Conservation (phyloP, 192 early-diverging fungal genomes). For the Rhizophlyctis rosea region DNA sequence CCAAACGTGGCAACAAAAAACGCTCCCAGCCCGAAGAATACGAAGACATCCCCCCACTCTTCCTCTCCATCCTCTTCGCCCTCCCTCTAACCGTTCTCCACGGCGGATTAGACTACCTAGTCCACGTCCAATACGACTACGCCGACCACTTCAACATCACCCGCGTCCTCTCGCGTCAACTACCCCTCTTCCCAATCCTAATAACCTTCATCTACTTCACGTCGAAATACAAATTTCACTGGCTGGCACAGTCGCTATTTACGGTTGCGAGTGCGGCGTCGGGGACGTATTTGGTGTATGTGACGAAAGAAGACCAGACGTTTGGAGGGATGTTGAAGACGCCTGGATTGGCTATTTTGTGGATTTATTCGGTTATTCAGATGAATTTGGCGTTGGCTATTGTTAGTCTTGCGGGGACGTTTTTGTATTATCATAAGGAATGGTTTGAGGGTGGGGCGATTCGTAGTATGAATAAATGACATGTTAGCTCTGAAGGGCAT, state of each 20-base stretch:
- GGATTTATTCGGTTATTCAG: constrained; percentile 37
- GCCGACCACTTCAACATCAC: constrained; percentile 8
- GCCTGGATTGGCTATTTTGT: constrained; percentile 36
- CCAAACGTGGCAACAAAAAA: not conserved
- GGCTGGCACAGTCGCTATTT: constrained; percentile 17
- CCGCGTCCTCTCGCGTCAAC: constrained; percentile 12
- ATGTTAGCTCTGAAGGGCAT: too few relatives aligned
- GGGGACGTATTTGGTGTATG: constrained; percentile 19
- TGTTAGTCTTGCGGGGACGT: constrained; percentile 7
- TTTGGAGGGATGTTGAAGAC: constrained; percentile 37
- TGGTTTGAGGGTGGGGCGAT: not conserved
- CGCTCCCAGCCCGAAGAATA: constrained; percentile 5
- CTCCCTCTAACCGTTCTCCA: constrained; percentile 30
- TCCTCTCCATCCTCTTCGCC: constrained; percentile 23
- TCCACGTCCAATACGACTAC: constrained; percentile 36
- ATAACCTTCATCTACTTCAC: constrained; percentile 27
- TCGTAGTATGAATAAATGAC: not conserved
- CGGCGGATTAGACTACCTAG: constrained; percentile 28
- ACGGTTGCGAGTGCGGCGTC: constrained; percentile 11
- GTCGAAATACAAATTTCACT: not conserved
- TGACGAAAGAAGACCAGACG: constrained; percentile 16
- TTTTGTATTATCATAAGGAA: constrained; percentile 20
- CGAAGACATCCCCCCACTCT: constrained; percentile 6
- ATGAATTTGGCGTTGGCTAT: constrained; percentile 21
- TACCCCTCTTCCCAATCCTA: constrained; percentile 22